Evolutionary conservation across 2,329 filamentous ascomycete species (phyloP), one percentile per base, ranked within the genome.

Genomic region (Neofusicoccum kwambonambiense): DNA sequence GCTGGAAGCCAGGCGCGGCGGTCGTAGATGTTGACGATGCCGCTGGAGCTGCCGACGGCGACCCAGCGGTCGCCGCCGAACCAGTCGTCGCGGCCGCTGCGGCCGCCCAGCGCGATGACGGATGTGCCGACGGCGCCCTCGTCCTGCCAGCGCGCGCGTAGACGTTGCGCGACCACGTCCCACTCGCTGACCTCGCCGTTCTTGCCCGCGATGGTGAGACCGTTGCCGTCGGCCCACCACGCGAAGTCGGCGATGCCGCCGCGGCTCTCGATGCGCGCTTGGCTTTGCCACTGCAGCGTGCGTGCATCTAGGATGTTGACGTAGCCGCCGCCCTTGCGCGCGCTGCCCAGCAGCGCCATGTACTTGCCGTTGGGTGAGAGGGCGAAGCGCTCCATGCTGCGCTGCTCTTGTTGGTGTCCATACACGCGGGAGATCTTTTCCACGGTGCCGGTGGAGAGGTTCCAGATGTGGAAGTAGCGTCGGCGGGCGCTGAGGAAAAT

Each of bases 1-100:
- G 62, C 65, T n/a, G 42, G 7, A 4, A 51, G 22, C 79, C 92
- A 88, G 34, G 84, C 82, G 68, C 86, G 82, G 4, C 95, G 89
- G 75, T 98, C 92, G 80, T 99, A 99, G 67, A 99, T 84, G 77
- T 98, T 98, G 65, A 96, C 88, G 65, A 99, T 91, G 66, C 95
- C 95, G 67, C 88, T 93, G 68, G 87, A 90, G 65, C 90, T 93
- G 11, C 95, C 95, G 49, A 97, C 82, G 0, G 91, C 93, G 13
- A 97, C 87, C 93, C 93, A 99, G 65, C 91, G 85, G 77, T 97
- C 91, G 3, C 89, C 89, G 31, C 93, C 94, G 3, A 93, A 80
- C 50, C 79, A 78, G 3, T 75, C 73, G 8, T 88, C 85, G 69
- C 78, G 85, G 0, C 89, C 89, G 72, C 82, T 82, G 34, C 83